Evolutionary conservation across 202 grass and related monocot genomes (phyloP).

Genomic region (Bolboschoenoplectus hybrid): DNA sequence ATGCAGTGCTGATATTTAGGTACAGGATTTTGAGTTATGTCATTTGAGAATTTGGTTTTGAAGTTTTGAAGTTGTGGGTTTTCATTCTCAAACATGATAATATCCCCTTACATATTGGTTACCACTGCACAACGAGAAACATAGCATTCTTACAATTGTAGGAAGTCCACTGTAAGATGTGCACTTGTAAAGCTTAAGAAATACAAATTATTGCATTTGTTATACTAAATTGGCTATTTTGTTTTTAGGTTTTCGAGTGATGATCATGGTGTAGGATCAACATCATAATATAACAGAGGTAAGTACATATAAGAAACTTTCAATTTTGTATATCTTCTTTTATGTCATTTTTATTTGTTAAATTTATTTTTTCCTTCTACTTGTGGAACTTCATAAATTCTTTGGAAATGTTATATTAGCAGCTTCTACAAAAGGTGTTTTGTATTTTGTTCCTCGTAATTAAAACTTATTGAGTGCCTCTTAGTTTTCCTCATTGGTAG

Average conservation of each 20-base stretch:
- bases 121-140: not conserved
- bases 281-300: not conserved
- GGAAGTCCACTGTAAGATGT: not conserved
- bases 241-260: not conserved
- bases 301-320: not conserved
- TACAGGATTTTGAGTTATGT: slow-evolving; percentile 1
- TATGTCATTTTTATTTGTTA: not conserved
- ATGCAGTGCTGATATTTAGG: not conserved
- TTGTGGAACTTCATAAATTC: not conserved
- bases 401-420: not conserved
- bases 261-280: slow-evolving; percentile 17
- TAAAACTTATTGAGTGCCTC: not conserved
- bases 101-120: not conserved
- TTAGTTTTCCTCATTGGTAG: not conserved
- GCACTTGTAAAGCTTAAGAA: not conserved
- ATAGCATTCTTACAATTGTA: not conserved
- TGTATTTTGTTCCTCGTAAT: not conserved
- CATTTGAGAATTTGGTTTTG: not conserved
- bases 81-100: not conserved
- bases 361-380: not conserved
- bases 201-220: not conserved
- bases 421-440: not conserved
- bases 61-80: slow-evolving; percentile 6
- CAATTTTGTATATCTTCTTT: not conserved
- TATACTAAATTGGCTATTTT: slow-evolving; percentile 1